These are phyloP conservation scores for Aspergillus quadrilineatus DNA, from an alignment of 2,329 filamentous ascomycete genomes.

Conservation along the genomic window DNA sequence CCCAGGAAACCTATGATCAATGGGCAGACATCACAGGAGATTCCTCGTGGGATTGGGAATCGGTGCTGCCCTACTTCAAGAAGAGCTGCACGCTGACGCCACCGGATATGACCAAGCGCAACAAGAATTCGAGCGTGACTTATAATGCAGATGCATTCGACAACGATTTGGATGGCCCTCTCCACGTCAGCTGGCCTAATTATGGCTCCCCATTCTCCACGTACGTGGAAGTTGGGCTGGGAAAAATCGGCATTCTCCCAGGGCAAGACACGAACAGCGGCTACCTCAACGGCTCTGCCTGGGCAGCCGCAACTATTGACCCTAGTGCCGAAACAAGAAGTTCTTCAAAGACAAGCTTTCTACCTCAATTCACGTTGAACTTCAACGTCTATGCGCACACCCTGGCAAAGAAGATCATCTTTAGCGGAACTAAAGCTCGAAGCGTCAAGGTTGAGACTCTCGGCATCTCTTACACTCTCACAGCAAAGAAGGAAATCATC, in stretches of 20 bases:
- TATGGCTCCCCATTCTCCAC: slow-evolving; percentile 26
- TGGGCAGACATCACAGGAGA: slow-evolving; percentile 39
- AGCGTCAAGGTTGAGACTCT: slow-evolving; percentile 12
- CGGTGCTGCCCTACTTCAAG: slow-evolving; percentile 12
- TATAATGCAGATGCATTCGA: slow-evolving; percentile 14
- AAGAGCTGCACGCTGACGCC: slow-evolving; percentile 10
- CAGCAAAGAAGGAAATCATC: slow-evolving; percentile 14
- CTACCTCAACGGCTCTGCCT: slow-evolving; percentile 3
- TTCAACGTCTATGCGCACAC: slow-evolving; percentile 10
- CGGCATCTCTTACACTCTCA: background rate
- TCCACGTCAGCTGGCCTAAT: slow-evolving; percentile 32
- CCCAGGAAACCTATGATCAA: slow-evolving; percentile 26
- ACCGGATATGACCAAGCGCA: slow-evolving; percentile 1
- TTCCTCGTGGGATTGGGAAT: slow-evolving; percentile 4
- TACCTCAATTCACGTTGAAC: background rate
- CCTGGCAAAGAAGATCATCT: slow-evolving; percentile 15
- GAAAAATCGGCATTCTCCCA: slow-evolving; percentile 24
- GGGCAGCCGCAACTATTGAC: slow-evolving; percentile 1
- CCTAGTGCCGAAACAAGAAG: background rate
- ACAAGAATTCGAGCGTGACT: background rate
- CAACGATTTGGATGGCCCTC: slow-evolving; percentile 22
- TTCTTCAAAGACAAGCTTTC: slow-evolving; percentile 9
- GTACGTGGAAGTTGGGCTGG: slow-evolving; percentile 25
- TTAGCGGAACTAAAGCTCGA: slow-evolving; percentile 10
- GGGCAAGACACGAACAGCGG: slow-evolving; percentile 24